phyloP scores from a whole-genome alignment of 768 basidiomycete genomes.

The Lyophyllum decastes region DNA sequence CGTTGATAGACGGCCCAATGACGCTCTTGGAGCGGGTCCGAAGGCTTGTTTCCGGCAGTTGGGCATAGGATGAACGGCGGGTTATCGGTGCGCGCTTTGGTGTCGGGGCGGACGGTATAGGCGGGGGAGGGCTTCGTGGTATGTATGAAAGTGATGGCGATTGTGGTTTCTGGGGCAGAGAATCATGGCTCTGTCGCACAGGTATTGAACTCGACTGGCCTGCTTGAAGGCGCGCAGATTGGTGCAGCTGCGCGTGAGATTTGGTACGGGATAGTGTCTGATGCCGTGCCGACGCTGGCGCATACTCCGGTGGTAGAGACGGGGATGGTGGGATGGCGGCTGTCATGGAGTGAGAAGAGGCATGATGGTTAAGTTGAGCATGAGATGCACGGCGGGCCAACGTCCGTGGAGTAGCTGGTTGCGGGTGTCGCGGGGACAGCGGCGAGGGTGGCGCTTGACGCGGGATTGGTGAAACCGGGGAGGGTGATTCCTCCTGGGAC shows the following conservation, averaged over 20 bases:
- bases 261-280: conserved; percentile 10
- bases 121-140: no score
- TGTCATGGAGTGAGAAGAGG: conserved; percentile 8
- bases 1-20: conserved; percentile 21
- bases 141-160: no score
- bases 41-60: conserved; percentile 24
- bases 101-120: conserved; percentile 11
- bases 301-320: background rate
- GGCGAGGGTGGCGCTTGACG: conserved; percentile 24
- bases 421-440: conserved; percentile 23
- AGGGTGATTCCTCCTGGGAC: conserved; percentile 11
- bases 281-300: conserved; percentile 2
- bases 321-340: conserved; percentile 8
- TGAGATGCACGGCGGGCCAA: conserved; percentile 24
- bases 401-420: conserved; percentile 7
- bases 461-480: conserved; percentile 14
- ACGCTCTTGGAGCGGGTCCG: conserved; percentile 35
- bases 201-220: conserved; percentile 20
- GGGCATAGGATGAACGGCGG: conserved; percentile 27
- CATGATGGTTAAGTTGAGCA: conserved; percentile 20
- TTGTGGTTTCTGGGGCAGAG: background rate
- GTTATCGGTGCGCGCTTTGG: conserved; percentile 16
- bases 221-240: conserved; percentile 10
- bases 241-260: conserved; percentile 18
- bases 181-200: conserved; percentile 9